Evolutionary conservation across 2,329 filamentous ascomycete genomes (phyloP).

Genomic region (Sarocladium brachiariae): DNA sequence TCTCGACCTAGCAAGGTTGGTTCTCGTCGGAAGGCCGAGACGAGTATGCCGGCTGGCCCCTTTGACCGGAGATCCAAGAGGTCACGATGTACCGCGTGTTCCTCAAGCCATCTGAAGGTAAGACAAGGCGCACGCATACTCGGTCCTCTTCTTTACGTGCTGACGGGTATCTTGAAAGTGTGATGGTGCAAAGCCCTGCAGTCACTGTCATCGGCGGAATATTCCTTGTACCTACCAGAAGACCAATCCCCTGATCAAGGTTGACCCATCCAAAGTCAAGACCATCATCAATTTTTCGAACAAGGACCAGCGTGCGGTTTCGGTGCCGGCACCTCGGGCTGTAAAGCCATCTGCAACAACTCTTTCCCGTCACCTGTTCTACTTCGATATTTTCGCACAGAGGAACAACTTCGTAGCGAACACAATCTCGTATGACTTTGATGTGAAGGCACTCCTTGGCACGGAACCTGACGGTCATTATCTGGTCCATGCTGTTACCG

Average conservation of each 20-base stretch:
- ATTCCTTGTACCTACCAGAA: not conserved
- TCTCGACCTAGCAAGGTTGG: too few species aligned
- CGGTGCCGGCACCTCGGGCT: not conserved
- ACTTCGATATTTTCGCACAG: slow-evolving; percentile 8
- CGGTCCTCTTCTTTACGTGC: not conserved
- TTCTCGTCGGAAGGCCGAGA: too few species aligned
- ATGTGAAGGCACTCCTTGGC: not conserved
- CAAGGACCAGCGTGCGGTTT: not conserved
- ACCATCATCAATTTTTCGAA: slow-evolving; percentile 1
- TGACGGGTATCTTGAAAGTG: not conserved
- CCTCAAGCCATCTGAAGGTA: slow-evolving; percentile 6
- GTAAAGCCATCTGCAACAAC: not conserved
- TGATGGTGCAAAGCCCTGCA: slow-evolving; percentile 2
- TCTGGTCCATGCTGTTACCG: slow-evolving; percentile 1
- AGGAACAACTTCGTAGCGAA: slow-evolving; percentile 5
- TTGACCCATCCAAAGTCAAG: slow-evolving; percentile 1
- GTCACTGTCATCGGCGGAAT: not conserved
- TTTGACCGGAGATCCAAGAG: slow-evolving; percentile 1
- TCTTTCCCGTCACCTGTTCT: not conserved
- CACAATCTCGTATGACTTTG: slow-evolving; percentile 1
- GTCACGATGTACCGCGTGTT: slow-evolving; percentile 1
- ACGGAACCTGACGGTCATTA: not conserved
- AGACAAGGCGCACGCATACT: too few species aligned
- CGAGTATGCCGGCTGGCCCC: not conserved
- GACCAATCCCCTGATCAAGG: not conserved